phyloP scores from a whole-genome alignment of 352 stramenopile species.

The Phytophthora fragariae region DNA sequence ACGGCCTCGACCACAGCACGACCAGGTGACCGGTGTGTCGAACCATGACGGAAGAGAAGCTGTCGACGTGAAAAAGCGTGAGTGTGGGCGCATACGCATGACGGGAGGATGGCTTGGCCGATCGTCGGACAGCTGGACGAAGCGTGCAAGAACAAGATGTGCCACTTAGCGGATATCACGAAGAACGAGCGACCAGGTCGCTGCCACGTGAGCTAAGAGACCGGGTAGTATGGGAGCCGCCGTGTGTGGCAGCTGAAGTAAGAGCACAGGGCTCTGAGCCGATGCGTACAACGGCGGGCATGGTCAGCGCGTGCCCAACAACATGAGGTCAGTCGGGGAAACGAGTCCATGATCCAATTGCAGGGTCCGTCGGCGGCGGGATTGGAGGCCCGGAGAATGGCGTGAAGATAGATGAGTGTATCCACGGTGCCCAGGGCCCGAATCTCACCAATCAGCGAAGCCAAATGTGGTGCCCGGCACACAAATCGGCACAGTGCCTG shows the following conservation, averaged over 20 bases:
- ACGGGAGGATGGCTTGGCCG: background rate
- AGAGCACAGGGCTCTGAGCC: background rate
- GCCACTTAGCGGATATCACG: background rate
- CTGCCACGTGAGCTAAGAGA: background rate
- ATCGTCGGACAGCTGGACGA: background rate
- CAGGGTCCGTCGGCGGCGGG: no score
- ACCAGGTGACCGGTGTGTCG: background rate
- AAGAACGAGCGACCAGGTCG: background rate
- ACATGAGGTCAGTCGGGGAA: no score
- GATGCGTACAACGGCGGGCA: background rate
- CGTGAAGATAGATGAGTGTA: no score
- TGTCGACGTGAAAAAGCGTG: background rate
- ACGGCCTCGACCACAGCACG: no score
- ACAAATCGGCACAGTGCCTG: background rate
- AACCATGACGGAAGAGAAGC: background rate
- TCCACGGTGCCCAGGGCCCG: background rate
- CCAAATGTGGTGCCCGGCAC: background rate
- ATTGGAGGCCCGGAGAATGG: conserved; percentile 12
- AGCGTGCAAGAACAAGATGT: conserved; percentile 4
- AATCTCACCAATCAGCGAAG: conserved; percentile 12
- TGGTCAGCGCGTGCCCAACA: no score
- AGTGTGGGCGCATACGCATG: background rate
- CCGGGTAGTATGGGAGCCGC: background rate
- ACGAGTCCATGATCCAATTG: no score
- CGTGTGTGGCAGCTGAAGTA: background rate